These are phyloP conservation scores for Ettlia oleoabundans DNA, from an alignment of 139 green algal genomes.

Conservation along the genomic window DNA sequence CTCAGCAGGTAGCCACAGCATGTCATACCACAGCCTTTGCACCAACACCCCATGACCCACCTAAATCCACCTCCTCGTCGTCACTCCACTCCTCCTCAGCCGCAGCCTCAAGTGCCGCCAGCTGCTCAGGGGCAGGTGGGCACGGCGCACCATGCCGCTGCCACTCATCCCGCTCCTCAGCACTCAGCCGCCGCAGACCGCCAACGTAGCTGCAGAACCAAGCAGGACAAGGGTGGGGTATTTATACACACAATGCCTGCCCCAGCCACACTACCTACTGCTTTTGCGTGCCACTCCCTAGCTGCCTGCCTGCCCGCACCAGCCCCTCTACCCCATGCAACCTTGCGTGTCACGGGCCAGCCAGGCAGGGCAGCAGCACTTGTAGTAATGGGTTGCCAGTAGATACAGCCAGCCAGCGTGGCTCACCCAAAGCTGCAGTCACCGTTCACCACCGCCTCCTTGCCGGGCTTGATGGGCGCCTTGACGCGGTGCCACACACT, in stretches of 20 bases:
- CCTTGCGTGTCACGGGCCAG: no score
- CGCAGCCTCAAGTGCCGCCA: slow-evolving; percentile 5
- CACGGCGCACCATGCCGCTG: slow-evolving; percentile 11
- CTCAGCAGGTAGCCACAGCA: no score
- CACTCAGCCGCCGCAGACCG: slow-evolving; percentile 19
- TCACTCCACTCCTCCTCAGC: slow-evolving; percentile 13
- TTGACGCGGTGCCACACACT: slow-evolving; percentile 32
- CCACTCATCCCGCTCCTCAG: slow-evolving; percentile 17
- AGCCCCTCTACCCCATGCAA: background rate
- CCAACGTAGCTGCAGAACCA: slow-evolving; percentile 9
- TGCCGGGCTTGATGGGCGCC: slow-evolving; percentile 22
- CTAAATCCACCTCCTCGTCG: slow-evolving; percentile 11
- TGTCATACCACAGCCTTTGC: background rate
- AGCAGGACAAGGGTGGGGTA: background rate
- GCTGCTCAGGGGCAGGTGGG: slow-evolving; percentile 1
- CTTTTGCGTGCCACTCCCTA: no score
- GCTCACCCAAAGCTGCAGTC: slow-evolving; percentile 29
- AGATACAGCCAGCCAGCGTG: background rate
- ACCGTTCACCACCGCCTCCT: slow-evolving; percentile 19
- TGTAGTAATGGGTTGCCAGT: background rate
- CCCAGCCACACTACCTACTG: background rate
- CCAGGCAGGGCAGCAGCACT: no score
- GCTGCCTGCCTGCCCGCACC: no score
- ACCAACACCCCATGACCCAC: background rate
- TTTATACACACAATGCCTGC: background rate